Base-by-base conservation (phyloP, 352 stramenopile species). In the Paralagenidium karlingii region DNA sequence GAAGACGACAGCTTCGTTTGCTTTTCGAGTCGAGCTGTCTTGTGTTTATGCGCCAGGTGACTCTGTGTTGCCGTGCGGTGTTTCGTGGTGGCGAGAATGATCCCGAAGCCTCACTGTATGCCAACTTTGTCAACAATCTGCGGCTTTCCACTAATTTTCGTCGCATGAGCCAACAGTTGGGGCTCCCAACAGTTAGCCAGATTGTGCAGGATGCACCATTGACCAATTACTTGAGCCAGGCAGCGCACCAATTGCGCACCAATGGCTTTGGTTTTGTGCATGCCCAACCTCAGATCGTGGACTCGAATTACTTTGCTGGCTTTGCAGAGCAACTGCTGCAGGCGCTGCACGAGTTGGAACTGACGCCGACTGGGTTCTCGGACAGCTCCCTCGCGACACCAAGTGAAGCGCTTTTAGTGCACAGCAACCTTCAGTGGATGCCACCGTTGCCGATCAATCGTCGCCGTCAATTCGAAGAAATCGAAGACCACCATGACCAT, bases 81-180 rank as follows among this genome's bases (percentile, higher is more conserved):
- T 90, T 87, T 53, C 68, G 76, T 18, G n/a, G n/a, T n/a, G 76
- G 73, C 13, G 68, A 85, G 24, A 56, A 83, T 9, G 76, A 89
- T 19, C 76, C 76, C 2, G 73, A 89, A 45, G 73, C 65, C 1
- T 60, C 70, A 2, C 75, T 68, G 58, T 84, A 77, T 39, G 68
- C 71, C 19, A 89, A 89, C 37, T 85, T 87, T 46, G 70, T 85
- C 30, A 80, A 59, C 22, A 84, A 65, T 3, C 30, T 90, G 49
- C 68, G 71, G 0, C 49, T 87, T 3, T 82, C 68, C 31, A 87
- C 70, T 15, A 75, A 86, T 30, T 86, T 71, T 27, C 52, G 82
- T 38, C 61, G 69, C 30, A 75, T 90, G 66, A 75, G 64, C 26
- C 66, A 84, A 43, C 76, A 90, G 43, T 46, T 90, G 0, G 76